Evolutionary conservation across 202 grass and related monocot species (phyloP), one percentile per base, ranked within the genome.

Genomic region (Saccharum hybrid): DNA sequence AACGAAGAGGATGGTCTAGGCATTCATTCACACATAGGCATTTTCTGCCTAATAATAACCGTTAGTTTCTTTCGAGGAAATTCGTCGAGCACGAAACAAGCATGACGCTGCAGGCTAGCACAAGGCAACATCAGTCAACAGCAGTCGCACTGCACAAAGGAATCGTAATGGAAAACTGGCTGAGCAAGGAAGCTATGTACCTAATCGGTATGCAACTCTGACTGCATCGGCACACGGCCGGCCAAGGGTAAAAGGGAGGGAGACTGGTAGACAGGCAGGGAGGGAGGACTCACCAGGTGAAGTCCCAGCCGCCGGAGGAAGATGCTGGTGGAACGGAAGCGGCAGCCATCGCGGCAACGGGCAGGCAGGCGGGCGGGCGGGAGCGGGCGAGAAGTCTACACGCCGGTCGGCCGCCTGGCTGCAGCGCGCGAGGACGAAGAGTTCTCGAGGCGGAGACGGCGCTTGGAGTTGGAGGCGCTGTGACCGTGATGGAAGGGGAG

Each of bases 281-380:
- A 52, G 45, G 71, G 72, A 66, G 33, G 66, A 65, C 51, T 74
- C 36, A 92, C 90, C 78, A 81, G 49, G 78, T 81, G 65, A 81
- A 81, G 48, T 81, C 78, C 78, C 78, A 81, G 36, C 48, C 78
- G 2, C 7, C 48, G 14, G 43, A 80, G 11, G 31, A 38, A 68
- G 43, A 51, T 16, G 48, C 10, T 57, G 65, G 46, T 1, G 64
- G 46, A 19, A 28, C 33, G 33, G 65, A 19, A 18, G 65, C 49
- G 15, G 34, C 48, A 70, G 78, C 65, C 78, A 81, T 81, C 46
- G 28, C 28, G 71, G 46, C 4, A 54, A 28, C 71, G 28, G 6
- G 42, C 59, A 28, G 28, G 10, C 5, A 26, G 26, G 26, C 26
- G 41, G 7, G 18, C 19, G 8, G 61, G 19, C 15, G 2, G 41